Conservation (phyloP, 2,329 filamentous ascomycete genomes). For the Pyrenophora graminea region DNA sequence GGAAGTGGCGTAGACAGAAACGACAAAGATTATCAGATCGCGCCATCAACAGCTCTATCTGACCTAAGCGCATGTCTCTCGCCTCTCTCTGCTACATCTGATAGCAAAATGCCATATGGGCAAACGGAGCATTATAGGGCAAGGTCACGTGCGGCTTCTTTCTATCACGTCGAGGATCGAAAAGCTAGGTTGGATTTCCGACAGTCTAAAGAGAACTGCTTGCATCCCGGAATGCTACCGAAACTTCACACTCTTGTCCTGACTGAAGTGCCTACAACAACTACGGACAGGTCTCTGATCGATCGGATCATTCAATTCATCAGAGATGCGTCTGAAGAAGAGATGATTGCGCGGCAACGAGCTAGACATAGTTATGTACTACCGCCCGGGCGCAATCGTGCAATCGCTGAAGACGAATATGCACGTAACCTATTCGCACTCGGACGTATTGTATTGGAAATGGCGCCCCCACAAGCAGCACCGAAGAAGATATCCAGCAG, state of each 20-base stretch:
- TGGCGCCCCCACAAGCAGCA: constrained; percentile 30
- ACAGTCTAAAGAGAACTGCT: constrained; percentile 37
- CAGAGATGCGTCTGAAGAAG: constrained; percentile 60
- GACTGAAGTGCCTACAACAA: constrained; percentile 59
- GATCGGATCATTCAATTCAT: constrained; percentile 58
- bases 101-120: constrained; percentile 2
- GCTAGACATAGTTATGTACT: constrained; percentile 62
- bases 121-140: background rate
- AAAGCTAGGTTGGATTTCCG: constrained; percentile 37
- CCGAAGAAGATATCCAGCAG: constrained; percentile 49
- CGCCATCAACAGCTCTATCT: background rate
- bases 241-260: constrained; percentile 60
- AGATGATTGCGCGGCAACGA: constrained; percentile 56
- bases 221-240: constrained; percentile 61
- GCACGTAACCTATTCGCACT: constrained; percentile 60
- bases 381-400: constrained; percentile 60
- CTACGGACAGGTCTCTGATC: constrained; percentile 46
- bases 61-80: constrained; percentile 15
- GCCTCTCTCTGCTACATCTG: constrained; percentile 11
- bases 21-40: constrained; percentile 10
- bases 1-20: constrained; percentile 16
- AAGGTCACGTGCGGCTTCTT: constrained; percentile 31
- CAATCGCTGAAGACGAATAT: constrained; percentile 54
- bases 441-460: constrained; percentile 60
- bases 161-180: constrained; percentile 34